Percentiles rank a stretch among this genome's conserved stretches.
Evolutionary conservation across 345 rosid species (phyloP).

Genomic region (Heritiera littoralis): DNA sequence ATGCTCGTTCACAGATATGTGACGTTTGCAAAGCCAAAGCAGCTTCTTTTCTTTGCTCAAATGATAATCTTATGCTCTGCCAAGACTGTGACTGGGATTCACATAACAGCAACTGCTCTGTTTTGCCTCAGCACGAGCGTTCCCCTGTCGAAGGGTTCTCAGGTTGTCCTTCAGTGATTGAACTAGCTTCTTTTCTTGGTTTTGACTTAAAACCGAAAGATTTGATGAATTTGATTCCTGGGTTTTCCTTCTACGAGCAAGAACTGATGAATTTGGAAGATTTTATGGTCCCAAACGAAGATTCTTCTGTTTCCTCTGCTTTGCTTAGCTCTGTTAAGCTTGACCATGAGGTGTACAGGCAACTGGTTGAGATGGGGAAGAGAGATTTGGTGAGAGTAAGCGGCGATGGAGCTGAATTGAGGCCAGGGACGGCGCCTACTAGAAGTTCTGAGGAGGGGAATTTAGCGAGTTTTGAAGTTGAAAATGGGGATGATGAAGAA

Average conservation of each 20-base stretch:
- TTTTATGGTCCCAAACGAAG: constrained; percentile 51
- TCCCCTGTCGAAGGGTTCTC: constrained; percentile 61
- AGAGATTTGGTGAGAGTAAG: constrained; percentile 41
- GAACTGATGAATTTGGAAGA: constrained; percentile 36
- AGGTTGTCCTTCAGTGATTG: constrained; percentile 62
- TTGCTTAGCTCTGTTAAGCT: constrained; percentile 50
- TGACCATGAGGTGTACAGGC: constrained; percentile 58
- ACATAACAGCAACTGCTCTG: constrained; percentile 61
- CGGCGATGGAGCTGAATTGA: constrained; percentile 38
- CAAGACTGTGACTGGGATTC: constrained; percentile 71
- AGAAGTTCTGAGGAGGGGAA: neutral
- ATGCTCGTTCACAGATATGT: constrained; percentile 92
- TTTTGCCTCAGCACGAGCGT: constrained; percentile 60
- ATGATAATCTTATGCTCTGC: constrained; percentile 61
- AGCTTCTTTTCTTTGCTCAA: constrained; percentile 53
- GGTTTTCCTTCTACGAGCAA: constrained; percentile 13
- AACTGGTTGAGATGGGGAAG: constrained; percentile 59
- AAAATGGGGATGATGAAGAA: constrained; percentile 7
- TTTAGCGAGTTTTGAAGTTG: neutral
- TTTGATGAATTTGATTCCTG: constrained; percentile 17
- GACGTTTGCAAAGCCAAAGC: constrained; percentile 63
- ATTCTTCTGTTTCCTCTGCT: constrained; percentile 7
- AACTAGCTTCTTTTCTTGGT: constrained; percentile 59
- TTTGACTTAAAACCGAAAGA: constrained; percentile 42
- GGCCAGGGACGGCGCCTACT: constrained; percentile 5